Evolutionary conservation across 2,329 filamentous ascomycete genomes (phyloP).

Genomic region (Zymoseptoria passerinii): DNA sequence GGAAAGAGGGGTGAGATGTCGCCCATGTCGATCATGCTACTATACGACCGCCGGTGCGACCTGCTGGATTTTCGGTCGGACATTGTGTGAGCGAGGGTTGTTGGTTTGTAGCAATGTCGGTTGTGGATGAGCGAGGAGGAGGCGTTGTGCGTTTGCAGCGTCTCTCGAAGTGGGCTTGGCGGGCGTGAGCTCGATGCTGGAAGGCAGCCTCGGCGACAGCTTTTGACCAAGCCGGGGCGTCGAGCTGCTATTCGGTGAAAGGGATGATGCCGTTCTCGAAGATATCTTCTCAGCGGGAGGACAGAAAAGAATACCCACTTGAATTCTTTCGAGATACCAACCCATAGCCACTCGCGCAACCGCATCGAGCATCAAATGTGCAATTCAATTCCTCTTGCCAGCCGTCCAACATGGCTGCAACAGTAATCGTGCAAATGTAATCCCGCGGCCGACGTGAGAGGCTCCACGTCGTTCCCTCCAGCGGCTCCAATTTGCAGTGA

Average conservation of each 20-base stretch:
- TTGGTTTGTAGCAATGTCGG: not conserved
- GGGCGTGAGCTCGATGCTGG: not conserved
- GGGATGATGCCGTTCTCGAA: no score
- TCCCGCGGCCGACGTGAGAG: no score
- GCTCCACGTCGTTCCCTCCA: no score
- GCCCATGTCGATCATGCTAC: constrained; percentile 3
- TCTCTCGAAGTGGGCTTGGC: not conserved
- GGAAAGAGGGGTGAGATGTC: constrained; percentile 3
- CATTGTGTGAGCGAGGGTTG: not conserved
- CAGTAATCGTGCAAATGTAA: no score
- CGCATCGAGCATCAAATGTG: no score
- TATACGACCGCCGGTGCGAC: not conserved
- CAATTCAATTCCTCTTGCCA: no score
- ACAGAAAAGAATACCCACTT: no score
- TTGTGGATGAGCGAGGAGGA: not conserved
- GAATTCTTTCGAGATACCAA: no score
- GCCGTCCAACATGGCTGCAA: no score
- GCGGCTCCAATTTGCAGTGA: no score
- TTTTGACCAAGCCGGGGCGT: not conserved
- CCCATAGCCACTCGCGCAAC: no score
- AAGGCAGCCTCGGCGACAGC: not conserved
- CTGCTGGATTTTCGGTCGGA: not conserved
- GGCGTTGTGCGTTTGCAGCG: not conserved
- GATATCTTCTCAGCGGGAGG: no score
- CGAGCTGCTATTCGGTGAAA: not conserved